phyloP scores from a whole-genome alignment of 805 yeast genomes.

The Zygosaccharomyces rouxii region DNA sequence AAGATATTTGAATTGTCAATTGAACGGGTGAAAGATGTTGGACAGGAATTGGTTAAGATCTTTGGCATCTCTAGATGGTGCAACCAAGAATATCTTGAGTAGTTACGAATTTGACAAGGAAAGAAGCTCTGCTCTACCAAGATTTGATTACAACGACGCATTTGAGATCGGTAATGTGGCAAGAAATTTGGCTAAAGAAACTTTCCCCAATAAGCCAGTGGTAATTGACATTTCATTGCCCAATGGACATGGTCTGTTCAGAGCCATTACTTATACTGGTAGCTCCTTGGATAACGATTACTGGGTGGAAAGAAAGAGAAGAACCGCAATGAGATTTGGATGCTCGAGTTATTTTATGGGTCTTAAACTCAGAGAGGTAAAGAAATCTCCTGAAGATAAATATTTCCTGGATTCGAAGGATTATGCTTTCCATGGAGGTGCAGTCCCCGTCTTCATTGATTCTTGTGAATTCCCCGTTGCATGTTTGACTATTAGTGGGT shows the following conservation, averaged over 20 bases:
- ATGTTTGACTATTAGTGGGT: conserved; percentile 52
- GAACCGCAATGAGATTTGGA: conserved; percentile 45
- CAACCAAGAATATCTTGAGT: background rate
- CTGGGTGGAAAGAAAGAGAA: conserved; percentile 50
- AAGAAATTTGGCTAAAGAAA: conserved; percentile 33
- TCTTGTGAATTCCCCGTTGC: conserved; percentile 39
- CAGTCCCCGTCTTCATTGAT: conserved; percentile 44
- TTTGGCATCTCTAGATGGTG: background rate
- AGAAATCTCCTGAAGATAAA: conserved; percentile 38
- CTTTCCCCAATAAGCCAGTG: conserved; percentile 36
- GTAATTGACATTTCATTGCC: conserved; percentile 47
- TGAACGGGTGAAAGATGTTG: background rate
- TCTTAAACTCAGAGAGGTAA: conserved; percentile 34
- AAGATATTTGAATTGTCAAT: background rate
- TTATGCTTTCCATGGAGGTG: conserved; percentile 55
- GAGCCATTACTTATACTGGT: conserved; percentile 36
- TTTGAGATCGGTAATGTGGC: conserved; percentile 45
- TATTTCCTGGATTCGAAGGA: conserved; percentile 40
- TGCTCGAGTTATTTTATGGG: conserved; percentile 48
- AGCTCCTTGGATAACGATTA: conserved; percentile 47
- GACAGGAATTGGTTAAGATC: conserved; percentile 4
- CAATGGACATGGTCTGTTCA: conserved; percentile 46
- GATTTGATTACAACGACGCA: conserved; percentile 37
- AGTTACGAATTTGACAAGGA: background rate
- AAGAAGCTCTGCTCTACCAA: conserved; percentile 1